Base-by-base conservation (phyloP, 1,284 basidiomycete species). In the Chiua sp. region DNA sequence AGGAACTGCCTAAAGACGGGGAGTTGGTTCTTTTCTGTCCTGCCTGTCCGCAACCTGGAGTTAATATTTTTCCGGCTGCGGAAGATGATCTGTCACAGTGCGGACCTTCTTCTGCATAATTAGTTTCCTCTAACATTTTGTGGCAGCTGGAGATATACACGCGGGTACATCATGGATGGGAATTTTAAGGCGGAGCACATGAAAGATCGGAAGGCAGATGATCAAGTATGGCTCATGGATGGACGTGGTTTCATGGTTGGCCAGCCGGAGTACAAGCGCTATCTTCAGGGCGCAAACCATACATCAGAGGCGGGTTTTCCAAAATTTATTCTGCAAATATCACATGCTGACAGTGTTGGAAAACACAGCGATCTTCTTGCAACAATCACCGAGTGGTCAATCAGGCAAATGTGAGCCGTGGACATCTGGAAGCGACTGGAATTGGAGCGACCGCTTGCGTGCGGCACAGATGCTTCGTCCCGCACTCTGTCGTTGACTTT, bases 181-280 rank as follows among this genome's bases (percentile, higher is more conserved):
- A 64, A 66, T 15, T 67, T 67, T 47, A 62, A 59, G 20, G 64
- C 64, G 0, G 26, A 66, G 7, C 59, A 64, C 15, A 5, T 66
- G 33, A 16, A 48, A 3, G 50, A 62, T 0, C 47, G 26, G 3
- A 7, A 4, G 0, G 30, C 53, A 0, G 32, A 55, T 2, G 35
- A 65, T 7, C 59, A 66, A 5, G 35, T 60, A 3, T 62, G 44
- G 50, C 47, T 68, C 0, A 67, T 60, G 53, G 59, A 68, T 57
- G 59, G 65, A 3, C 51, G 33, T 0, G 51, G 53, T 4, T 64
- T 35, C 20, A 65, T 68, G 46, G 56, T 63, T 2, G 33, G 10
- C 4, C 2, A 42, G 16, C n/a, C 42, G 4, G 13, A 28, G 5
- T 52, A 55, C 3, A 6, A 48, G 5, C 37, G 15, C 2, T 20